Evolutionary conservation across 345 rosid genomes (phyloP), one percentile per base, ranked within the genome.

Genomic region (Citrus reticulata): DNA sequence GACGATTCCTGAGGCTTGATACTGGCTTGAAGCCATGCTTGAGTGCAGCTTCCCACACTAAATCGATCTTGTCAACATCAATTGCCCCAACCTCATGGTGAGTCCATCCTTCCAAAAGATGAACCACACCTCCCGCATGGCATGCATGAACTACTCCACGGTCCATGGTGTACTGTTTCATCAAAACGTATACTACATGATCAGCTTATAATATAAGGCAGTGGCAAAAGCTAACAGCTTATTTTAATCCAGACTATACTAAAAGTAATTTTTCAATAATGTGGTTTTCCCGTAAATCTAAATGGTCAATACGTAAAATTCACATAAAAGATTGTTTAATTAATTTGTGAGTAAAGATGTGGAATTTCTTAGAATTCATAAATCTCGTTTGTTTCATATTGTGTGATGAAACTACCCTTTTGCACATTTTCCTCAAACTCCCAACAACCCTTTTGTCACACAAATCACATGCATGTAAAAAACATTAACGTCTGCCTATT

Each of bases 61-160:
- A 8, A 85, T 94, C 98, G 54, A 97, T 97, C 74, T 92, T 89
- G 24, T 90, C 95, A 6, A 97, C 98, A 22, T 97, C 95, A 4
- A 97, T 76, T 1, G 98, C 95, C 11, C 99, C 99, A 73, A 97
- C 98, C 85, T 97, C 99, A 74, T 97, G 97, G 81, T 94, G 98
- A 29, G 85, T 80, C 97, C 98, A 97, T 1, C 98, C 99, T 78
- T 97, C 95, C 2, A 97, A 78, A 29, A 83, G 76, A 84, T 97
- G 99, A 67, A 97, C 98, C 84, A 94, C 92, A 0, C 98, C 99
- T 2, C 99, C 99, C 2, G 98, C 99, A 78, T 97, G 99, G 79
- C 99, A 97, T 32, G 99, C 99, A 62, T 97, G 99, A 1, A 94
- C 98, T 5, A 92, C 98, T 64, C 99, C 99, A 83, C 99, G 87